Percentiles rank a stretch among this genome's conserved stretches.
Evolutionary conservation across 441 rosid species (phyloP).

Genomic region (Pelargonium australe): DNA sequence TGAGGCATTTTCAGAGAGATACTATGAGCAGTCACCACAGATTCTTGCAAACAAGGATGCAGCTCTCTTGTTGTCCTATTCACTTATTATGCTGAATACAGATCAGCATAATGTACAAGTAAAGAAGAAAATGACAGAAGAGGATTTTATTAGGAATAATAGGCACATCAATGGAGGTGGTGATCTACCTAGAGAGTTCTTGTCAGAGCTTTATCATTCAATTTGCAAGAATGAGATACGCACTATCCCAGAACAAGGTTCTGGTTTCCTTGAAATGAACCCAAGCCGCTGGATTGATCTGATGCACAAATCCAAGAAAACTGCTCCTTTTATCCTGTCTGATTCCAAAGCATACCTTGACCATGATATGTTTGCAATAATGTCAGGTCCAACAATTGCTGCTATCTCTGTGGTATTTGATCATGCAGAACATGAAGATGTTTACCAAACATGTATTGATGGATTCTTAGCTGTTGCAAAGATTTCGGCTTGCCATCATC

Average conservation of each 20-base stretch:
- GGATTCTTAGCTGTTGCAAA: conserved; percentile 94
- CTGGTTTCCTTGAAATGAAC: conserved; percentile 82
- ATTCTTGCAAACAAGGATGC: conserved; percentile 80
- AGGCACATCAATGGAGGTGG: conserved; percentile 81
- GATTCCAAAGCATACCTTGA: conserved; percentile 79
- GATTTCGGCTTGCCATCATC: conserved; percentile 93
- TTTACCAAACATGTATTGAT: conserved; percentile 83
- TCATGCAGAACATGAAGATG: conserved; percentile 91
- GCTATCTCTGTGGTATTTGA: conserved; percentile 97
- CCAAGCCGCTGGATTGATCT: conserved; percentile 95
- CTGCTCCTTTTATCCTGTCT: conserved; percentile 62
- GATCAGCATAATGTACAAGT: conserved; percentile 93
- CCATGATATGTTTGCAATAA: conserved; percentile 83
- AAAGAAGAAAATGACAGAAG: conserved; percentile 95
- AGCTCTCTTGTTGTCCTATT: conserved; percentile 82
- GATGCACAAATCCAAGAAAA: conserved; percentile 82
- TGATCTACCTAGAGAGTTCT: conserved; percentile 81
- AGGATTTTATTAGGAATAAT: conserved; percentile 86
- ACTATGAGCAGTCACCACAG: conserved; percentile 87
- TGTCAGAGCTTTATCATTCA: conserved; percentile 75
- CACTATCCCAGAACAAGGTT: conserved; percentile 86
- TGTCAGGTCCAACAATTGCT: conserved; percentile 95
- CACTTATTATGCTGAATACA: conserved; percentile 85
- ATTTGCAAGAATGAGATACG: conserved; percentile 89
- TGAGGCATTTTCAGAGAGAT: conserved; percentile 95